A percentile compares a stretch with the other conserved stretches of the same genome.
Evolutionary conservation across 257 asterid species (phyloP).

Genomic region (Petunia axillaris): DNA sequence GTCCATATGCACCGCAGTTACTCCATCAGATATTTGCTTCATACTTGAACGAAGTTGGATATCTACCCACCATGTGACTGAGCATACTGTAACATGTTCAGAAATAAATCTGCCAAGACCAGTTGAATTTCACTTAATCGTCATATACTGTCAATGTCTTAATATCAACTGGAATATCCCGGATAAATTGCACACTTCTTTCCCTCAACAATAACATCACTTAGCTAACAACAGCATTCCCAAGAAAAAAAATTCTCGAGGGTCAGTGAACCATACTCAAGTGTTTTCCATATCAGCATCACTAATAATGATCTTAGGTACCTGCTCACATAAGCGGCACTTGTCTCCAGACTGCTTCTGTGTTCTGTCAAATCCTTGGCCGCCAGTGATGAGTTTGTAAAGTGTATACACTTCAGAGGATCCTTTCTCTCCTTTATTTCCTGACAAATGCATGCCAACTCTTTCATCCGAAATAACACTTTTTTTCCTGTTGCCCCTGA

Average conservation of each 20-base stretch:
- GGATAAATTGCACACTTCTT: conserved; percentile 69
- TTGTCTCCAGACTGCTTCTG: conserved; percentile 76
- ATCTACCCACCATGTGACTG: conserved; percentile 79
- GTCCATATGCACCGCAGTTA: conserved; percentile 51
- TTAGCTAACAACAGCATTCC: conserved; percentile 91
- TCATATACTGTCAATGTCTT: conserved; percentile 63
- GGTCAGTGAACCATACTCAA: conserved; percentile 74
- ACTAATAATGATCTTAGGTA: conserved; percentile 63
- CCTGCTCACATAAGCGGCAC: conserved; percentile 88
- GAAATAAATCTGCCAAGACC: conserved; percentile 67
- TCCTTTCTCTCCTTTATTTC: conserved; percentile 66
- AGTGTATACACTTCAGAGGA: conserved; percentile 73
- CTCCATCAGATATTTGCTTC: conserved; percentile 56
- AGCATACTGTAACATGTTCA: conserved; percentile 65
- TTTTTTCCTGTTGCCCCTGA: conserved; percentile 69
- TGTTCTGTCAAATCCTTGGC: conserved; percentile 66
- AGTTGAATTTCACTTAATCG: conserved; percentile 80
- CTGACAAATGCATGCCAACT: conserved; percentile 77
- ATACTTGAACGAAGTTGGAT: conserved; percentile 68
- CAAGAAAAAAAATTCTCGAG: conserved; percentile 68
- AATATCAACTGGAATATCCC: conserved; percentile 75
- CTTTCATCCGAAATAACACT: conserved; percentile 61
- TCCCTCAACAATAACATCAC: conserved; percentile 68
- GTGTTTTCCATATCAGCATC: conserved; percentile 64
- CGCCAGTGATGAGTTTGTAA: conserved; percentile 73